Evolutionary conservation across 345 rosid genomes (phyloP).

Genomic region (Eucalyptus polyanthemos): DNA sequence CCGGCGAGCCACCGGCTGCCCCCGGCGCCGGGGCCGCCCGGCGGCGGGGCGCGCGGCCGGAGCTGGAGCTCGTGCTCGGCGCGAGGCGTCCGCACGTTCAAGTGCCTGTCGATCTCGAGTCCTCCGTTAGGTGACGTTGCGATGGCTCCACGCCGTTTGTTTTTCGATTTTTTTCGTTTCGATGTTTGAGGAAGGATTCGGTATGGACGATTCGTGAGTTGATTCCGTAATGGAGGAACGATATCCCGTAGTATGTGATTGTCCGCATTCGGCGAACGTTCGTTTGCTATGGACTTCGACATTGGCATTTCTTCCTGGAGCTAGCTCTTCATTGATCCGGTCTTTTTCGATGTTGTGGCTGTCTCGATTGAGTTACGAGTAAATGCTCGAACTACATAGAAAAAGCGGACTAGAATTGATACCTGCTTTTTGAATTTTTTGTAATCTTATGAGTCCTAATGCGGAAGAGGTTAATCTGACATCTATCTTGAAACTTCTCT

Average conservation of each 20-base stretch:
- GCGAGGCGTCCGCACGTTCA: background rate
- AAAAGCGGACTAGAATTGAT: background rate
- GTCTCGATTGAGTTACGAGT: background rate
- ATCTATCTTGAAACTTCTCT: background rate
- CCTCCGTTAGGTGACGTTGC: background rate
- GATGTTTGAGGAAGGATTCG: background rate
- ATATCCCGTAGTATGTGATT: background rate
- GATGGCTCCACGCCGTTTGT: background rate
- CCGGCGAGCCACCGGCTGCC: background rate
- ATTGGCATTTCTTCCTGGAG: background rate
- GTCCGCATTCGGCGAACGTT: background rate
- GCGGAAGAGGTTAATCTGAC: background rate
- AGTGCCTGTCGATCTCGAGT: slow-evolving; percentile 16
- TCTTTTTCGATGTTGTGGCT: background rate
- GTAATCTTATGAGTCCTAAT: background rate
- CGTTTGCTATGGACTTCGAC: background rate
- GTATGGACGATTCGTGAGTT: background rate
- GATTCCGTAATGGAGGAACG: background rate
- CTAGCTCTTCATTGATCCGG: background rate
- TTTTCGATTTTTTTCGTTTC: background rate
- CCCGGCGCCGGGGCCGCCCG: background rate
- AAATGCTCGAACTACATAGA: background rate
- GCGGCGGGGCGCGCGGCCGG: background rate
- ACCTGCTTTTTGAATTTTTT: background rate
- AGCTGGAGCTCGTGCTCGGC: background rate